Evolutionary conservation across 495 filamentous ascomycete species (phyloP).

Genomic region (Corynascus novoguineensis): DNA sequence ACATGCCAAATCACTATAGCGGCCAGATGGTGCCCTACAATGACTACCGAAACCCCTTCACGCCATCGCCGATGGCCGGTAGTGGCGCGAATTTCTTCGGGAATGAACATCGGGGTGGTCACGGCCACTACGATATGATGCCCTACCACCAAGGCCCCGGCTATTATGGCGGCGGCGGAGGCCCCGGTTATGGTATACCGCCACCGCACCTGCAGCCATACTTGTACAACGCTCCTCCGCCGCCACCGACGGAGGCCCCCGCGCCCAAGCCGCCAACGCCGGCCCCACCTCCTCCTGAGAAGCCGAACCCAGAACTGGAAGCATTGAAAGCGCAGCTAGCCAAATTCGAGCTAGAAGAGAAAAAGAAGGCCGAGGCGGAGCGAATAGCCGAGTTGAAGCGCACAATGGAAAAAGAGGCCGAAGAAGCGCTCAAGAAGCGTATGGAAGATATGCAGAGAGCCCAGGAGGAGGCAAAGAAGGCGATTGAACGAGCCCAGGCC

Average conservation of each 20-base stretch:
- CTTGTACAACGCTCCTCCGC: slow-evolving; percentile 38
- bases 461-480: slow-evolving; percentile 33
- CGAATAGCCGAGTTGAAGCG: slow-evolving; percentile 42
- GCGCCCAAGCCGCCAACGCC: slow-evolving; percentile 31
- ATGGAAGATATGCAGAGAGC: slow-evolving; percentile 39
- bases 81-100: slow-evolving; percentile 32
- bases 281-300: slow-evolving; percentile 30
- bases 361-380: slow-evolving; percentile 34
- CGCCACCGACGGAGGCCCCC: slow-evolving; percentile 42
- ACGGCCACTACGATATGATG: slow-evolving; percentile 41
- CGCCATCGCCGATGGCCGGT: slow-evolving; percentile 23
- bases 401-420: slow-evolving; percentile 41
- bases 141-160: slow-evolving; percentile 33
- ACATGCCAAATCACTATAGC: slow-evolving; percentile 24
- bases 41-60: slow-evolving; percentile 40
- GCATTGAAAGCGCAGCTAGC: slow-evolving; percentile 35
- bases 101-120: slow-evolving; percentile 21
- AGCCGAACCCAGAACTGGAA: slow-evolving; percentile 43
- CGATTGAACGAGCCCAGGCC: slow-evolving; percentile 37
- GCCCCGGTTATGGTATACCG: slow-evolving; percentile 15
- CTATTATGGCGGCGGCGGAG: slow-evolving; percentile 24
- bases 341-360: slow-evolving; percentile 28
- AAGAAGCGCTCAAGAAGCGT: slow-evolving; percentile 30
- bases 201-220: slow-evolving; percentile 39
- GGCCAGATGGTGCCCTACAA: slow-evolving; percentile 43